Evolutionary conservation across 2,329 filamentous ascomycete genomes (phyloP).

Genomic region (Colletotrichum sp.): DNA sequence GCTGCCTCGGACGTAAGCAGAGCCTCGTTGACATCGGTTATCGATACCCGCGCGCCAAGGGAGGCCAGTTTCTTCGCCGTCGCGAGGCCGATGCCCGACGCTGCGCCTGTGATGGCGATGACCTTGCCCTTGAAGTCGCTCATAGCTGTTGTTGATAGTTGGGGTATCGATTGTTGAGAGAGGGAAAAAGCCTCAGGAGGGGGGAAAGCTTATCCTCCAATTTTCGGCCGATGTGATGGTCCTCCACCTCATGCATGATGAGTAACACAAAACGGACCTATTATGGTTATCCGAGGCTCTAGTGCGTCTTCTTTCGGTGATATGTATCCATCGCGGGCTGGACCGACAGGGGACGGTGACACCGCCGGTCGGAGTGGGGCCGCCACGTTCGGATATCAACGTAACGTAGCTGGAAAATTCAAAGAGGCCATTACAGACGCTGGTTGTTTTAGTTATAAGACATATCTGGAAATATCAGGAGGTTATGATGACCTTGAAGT

Average conservation of each 20-base stretch:
- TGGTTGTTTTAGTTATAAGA: too few relatives aligned
- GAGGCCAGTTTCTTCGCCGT: conserved; percentile 48
- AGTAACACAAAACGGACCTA: not conserved
- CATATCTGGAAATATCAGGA: too few relatives aligned
- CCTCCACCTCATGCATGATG: not conserved
- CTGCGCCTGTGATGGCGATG: conserved; percentile 53
- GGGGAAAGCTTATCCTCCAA: not conserved
- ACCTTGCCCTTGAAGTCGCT: conserved; percentile 39
- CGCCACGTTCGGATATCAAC: too few relatives aligned
- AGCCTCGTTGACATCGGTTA: conserved; percentile 49
- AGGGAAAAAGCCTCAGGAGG: not conserved
- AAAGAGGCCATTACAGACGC: too few relatives aligned
- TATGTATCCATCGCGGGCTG: not conserved
- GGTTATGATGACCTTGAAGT: too few relatives aligned
- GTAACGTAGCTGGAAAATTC: too few relatives aligned
- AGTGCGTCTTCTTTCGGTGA: not conserved
- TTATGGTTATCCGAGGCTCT: not conserved
- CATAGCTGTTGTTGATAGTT: not conserved
- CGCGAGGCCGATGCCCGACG: conserved; percentile 54
- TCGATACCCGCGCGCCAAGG: conserved; percentile 48
- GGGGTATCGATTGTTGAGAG: not conserved
- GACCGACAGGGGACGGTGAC: not conserved
- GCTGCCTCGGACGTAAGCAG: conserved; percentile 28
- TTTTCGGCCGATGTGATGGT: not conserved
- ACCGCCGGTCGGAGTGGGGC: not conserved